A percentile compares a stretch with the other conserved stretches of the same genome.
These are phyloP conservation scores for Trichosporon inkin DNA, from an alignment of 1,284 basidiomycete genomes.

Conservation along the genomic window DNA sequence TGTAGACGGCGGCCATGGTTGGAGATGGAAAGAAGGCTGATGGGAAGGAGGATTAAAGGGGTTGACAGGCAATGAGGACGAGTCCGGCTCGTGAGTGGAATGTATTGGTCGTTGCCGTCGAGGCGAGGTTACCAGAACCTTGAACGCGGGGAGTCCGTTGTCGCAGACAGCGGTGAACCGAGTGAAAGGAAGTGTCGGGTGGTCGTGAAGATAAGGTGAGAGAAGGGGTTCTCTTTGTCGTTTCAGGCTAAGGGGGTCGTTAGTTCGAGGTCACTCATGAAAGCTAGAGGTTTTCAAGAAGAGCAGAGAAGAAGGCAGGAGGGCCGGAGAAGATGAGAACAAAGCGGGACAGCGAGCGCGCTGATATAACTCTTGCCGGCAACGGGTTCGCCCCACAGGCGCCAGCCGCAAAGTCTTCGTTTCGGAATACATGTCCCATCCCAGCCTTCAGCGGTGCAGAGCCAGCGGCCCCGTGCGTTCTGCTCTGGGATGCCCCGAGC, in stretches of 20 bases:
- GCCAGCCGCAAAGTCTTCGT: not conserved
- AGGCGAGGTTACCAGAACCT: slow-evolving; percentile 25
- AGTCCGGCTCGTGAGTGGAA: slow-evolving; percentile 15
- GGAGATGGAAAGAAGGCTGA: not conserved
- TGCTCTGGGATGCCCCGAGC: not conserved
- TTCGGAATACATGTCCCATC: not conserved
- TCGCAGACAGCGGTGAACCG: slow-evolving; percentile 13
- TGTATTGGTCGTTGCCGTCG: slow-evolving; percentile 13
- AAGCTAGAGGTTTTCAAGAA: not conserved
- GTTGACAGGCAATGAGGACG: slow-evolving; percentile 2
- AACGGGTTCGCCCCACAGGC: not conserved
- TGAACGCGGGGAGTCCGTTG: not conserved
- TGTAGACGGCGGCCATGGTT: slow-evolving; percentile 11
- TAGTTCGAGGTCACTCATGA: slow-evolving; percentile 1
- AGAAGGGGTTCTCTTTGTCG: slow-evolving; percentile 4
- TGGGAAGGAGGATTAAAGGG: not conserved
- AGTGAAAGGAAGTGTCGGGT: slow-evolving; percentile 12
- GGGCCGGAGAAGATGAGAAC: slow-evolving; percentile 1
- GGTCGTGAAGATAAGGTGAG: not conserved
- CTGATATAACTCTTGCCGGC: not conserved
- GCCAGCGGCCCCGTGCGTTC: not conserved
- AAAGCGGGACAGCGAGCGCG: not conserved
- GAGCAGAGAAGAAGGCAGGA: not conserved
- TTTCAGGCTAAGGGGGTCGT: slow-evolving; percentile 1
- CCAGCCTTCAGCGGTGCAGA: not conserved